Conservation (phyloP, 2,329 filamentous ascomycete genomes). For the Cordyceps militaris region DNA sequence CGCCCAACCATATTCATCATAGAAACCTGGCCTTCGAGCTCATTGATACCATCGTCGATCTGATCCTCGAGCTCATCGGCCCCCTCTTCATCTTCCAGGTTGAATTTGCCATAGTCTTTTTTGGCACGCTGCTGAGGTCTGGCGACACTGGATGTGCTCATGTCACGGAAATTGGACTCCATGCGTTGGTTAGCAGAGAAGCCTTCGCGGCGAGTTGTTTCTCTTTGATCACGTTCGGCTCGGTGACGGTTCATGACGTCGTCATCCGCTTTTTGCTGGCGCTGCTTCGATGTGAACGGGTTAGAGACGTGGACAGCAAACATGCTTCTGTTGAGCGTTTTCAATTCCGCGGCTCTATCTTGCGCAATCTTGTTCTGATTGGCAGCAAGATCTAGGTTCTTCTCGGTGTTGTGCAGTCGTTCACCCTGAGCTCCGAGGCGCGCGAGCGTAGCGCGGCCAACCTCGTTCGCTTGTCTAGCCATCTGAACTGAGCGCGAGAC, state of each 20-base stretch:
- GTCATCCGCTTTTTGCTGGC: constrained; percentile 58
- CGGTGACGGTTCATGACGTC: constrained; percentile 63
- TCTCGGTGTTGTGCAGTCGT: constrained; percentile 72
- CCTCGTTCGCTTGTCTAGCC: constrained; percentile 37
- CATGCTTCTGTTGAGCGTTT: constrained; percentile 83
- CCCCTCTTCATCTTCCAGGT: constrained; percentile 65
- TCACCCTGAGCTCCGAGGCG: constrained; percentile 74
- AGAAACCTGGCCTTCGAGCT: constrained; percentile 63
- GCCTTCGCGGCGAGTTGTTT: constrained; percentile 49
- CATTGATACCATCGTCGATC: constrained; percentile 54
- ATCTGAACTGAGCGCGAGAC: constrained; percentile 34
- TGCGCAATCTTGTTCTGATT: constrained; percentile 70
- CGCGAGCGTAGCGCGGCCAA: constrained; percentile 65
- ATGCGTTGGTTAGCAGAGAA: constrained; percentile 46
- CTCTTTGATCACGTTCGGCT: constrained; percentile 57
- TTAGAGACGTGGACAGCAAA: constrained; percentile 76
- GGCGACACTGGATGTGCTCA: constrained; percentile 23
- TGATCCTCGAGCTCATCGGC: constrained; percentile 38
- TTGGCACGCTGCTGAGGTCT: constrained; percentile 28
- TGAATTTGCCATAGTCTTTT: constrained; percentile 55
- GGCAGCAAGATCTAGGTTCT: constrained; percentile 72
- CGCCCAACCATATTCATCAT: constrained; percentile 66
- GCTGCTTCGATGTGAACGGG: constrained; percentile 65
- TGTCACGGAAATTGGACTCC: constrained; percentile 42
- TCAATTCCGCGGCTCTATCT: constrained; percentile 75